phyloP scores from a whole-genome alignment of 2,329 filamentous ascomycete species.

The Colletotrichum sp. region DNA sequence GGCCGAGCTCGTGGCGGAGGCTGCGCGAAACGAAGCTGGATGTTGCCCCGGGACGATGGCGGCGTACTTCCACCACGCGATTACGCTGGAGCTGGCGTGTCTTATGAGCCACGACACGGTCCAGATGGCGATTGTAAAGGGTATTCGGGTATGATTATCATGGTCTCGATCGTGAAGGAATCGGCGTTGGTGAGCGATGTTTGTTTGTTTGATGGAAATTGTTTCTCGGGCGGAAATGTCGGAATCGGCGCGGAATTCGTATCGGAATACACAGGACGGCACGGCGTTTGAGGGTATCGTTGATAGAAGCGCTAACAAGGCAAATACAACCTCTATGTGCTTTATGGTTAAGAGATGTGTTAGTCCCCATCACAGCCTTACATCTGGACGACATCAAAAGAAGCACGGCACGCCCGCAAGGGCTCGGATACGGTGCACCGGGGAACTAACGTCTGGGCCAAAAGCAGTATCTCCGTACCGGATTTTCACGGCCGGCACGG shows the following conservation, averaged over 20 bases:
- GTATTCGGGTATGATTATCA: background rate
- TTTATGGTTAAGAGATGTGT: background rate
- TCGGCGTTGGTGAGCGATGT: background rate
- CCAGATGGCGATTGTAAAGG: slow-evolving; percentile 16
- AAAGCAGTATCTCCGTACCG: background rate
- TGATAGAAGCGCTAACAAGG: background rate
- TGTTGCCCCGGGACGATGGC: slow-evolving; percentile 16
- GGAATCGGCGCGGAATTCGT: background rate
- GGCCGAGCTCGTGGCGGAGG: slow-evolving; percentile 8
- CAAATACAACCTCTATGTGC: background rate
- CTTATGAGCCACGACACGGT: slow-evolving; percentile 15
- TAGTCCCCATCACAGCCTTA: background rate
- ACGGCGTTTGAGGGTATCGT: background rate
- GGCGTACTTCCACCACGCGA: slow-evolving; percentile 15
- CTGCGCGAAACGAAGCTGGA: slow-evolving; percentile 12
- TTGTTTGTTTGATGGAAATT: background rate
- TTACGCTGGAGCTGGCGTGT: slow-evolving; percentile 16
- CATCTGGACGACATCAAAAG: background rate
- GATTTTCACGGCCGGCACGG: background rate
- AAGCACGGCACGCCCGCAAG: background rate
- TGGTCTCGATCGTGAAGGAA: background rate
- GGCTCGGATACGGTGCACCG: background rate
- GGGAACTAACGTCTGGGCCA: background rate
- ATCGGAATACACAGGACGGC: background rate
- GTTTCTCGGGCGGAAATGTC: background rate